Conservation (phyloP, 495 filamentous ascomycete species). For the Evernia prunastri region DNA sequence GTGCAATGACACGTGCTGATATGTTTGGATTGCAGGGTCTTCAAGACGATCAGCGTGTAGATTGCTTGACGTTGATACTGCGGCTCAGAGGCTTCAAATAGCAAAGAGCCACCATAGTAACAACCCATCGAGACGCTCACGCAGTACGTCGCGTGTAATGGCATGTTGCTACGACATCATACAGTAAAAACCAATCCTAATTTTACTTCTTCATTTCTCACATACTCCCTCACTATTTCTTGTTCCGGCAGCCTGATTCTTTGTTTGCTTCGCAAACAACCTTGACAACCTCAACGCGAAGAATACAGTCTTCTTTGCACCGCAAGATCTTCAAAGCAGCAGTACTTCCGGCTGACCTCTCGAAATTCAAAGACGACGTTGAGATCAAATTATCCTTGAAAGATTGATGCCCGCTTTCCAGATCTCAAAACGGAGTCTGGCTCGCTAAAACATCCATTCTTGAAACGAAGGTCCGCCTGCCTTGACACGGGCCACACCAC, state of each 20-base stretch:
- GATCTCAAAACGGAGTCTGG: not conserved
- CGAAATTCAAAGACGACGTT: not conserved
- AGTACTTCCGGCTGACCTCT: not conserved
- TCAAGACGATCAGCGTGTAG: slow-evolving; percentile 52
- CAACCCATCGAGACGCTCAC: not conserved
- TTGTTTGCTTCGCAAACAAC: not conserved
- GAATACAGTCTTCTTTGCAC: not conserved
- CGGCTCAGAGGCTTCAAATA: not conserved
- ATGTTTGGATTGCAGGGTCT: slow-evolving; percentile 35
- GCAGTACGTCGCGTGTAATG: not conserved
- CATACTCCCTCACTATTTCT: not conserved
- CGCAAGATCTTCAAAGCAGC: not conserved
- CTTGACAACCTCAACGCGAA: not conserved
- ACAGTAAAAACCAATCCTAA: not conserved
- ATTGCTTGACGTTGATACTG: not conserved
- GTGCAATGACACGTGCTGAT: slow-evolving; percentile 19
- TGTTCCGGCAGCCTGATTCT: not conserved
- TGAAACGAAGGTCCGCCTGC: not conserved
- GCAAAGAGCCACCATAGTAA: not conserved
- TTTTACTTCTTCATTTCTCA: not conserved
- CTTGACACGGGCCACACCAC: not conserved
- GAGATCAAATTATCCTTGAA: not conserved
- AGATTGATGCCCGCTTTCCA: not conserved
- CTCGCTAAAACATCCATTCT: not conserved
- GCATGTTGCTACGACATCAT: not conserved